Evolutionary conservation across 2,329 filamentous ascomycete genomes (phyloP), one percentile per base, ranked within the genome.

Genomic region (Aspergillus quadrilineatus): DNA sequence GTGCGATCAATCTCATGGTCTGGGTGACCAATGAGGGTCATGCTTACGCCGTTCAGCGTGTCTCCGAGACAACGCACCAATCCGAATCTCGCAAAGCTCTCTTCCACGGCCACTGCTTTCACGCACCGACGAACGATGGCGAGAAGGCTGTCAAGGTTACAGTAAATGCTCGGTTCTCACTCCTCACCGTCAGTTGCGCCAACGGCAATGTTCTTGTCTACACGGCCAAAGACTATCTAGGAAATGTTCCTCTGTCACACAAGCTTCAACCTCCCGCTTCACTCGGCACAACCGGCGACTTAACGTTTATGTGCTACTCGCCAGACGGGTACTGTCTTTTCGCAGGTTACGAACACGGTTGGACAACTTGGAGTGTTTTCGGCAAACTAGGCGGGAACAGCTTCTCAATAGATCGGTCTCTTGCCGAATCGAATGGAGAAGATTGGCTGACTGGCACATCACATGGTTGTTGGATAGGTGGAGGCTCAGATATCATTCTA

Each of bases 291-390:
- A 87, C 90, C 1, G 94, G 94, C 0, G 73, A 76, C 10, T 77
- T 97, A 50, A 91, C 85, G 2, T 89, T 86, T 30, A 75, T 99
- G 62, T 85, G 78, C 58, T 99, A 96, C 77, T 97, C 94, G 1
- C 92, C 93, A 0, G 94, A 99, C 72, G 94, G 94, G 15, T 97
- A 97, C 72, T 96, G 92, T 71, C 82, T 99, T 7, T 97, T 99
- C 73, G 92, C 89, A 43, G 94, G 93, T 1, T 97, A 93, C 68
- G 88, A 94, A 66, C 86, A 88, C 57, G 95, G 94, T 0, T 99
- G 94, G 94, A 89, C 90, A 4, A 93, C 87, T 46, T 99, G 93
- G 93, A 97, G 93, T 71, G 94, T 97, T 37, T 99, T 96, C 73
- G 94, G 94, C 34, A 97, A 96, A 73, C 83, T 88, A 2, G 88